phyloP scores from a whole-genome alignment of 495 filamentous ascomycete genomes.

The Neohortaea acidophila region DNA sequence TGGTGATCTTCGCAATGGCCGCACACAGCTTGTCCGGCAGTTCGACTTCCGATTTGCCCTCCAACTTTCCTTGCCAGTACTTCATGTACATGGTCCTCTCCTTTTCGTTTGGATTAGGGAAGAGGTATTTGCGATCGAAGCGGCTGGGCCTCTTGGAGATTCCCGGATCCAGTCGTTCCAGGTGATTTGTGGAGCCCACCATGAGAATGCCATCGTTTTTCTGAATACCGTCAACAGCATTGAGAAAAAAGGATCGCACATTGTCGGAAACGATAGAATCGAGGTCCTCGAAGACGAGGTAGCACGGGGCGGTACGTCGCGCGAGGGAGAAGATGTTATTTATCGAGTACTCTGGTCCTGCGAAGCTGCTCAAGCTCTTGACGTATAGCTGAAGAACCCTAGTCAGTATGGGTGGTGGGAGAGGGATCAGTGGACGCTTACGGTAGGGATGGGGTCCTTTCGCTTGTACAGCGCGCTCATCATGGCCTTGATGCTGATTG shows the following conservation, averaged over 20 bases:
- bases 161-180: slow-evolving; percentile 28
- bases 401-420: no score
- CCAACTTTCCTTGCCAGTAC: slow-evolving; percentile 28
- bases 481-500: slow-evolving; percentile 29
- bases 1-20: slow-evolving; percentile 26
- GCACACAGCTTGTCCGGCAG: slow-evolving; percentile 27
- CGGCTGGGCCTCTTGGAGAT: slow-evolving; percentile 28
- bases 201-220: slow-evolving; percentile 31
- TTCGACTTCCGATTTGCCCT: slow-evolving; percentile 24
- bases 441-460: slow-evolving; percentile 24
- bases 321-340: slow-evolving; percentile 27
- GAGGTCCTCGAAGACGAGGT: slow-evolving; percentile 30
- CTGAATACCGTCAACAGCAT: slow-evolving; percentile 27
- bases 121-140: slow-evolving; percentile 30
- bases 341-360: slow-evolving; percentile 25
- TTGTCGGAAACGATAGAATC: slow-evolving; percentile 26
- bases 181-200: slow-evolving; percentile 30
- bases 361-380: slow-evolving; percentile 18
- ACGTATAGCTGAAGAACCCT: no score
- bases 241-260: slow-evolving; percentile 29
- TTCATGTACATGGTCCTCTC: slow-evolving; percentile 24
- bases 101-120: slow-evolving; percentile 22
- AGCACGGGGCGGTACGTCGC: slow-evolving; percentile 27
- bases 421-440: no score
- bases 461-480: slow-evolving; percentile 27